Evolutionary conservation across 805 yeast genomes (phyloP).

Genomic region (Starmerella apis): DNA sequence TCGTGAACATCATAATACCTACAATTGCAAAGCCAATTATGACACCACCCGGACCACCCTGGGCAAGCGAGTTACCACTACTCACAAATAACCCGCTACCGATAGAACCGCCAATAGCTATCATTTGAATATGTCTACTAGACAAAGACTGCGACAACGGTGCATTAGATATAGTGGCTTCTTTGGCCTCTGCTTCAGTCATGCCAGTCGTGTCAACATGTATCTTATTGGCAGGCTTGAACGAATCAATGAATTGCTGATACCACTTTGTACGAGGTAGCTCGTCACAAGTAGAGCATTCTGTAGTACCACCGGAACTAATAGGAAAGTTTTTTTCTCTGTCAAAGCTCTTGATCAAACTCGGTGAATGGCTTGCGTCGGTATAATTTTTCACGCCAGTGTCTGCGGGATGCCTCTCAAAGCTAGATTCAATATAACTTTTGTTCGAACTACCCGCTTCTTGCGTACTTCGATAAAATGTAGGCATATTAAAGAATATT

Average conservation of each 20-base stretch:
- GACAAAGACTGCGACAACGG: slow-evolving; percentile 30
- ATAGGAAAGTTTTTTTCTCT: neutral
- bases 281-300: neutral
- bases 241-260: slow-evolving; percentile 15
- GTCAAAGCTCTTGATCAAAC: neutral
- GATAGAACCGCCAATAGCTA: slow-evolving; percentile 70
- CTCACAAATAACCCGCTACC: slow-evolving; percentile 58
- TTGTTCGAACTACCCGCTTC: neutral
- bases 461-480: neutral
- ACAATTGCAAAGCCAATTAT: slow-evolving; percentile 40
- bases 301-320: neutral
- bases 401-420: neutral
- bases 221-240: slow-evolving; percentile 20
- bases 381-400: neutral
- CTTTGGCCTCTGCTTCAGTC: slow-evolving; percentile 21
- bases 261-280: neutral
- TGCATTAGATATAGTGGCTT: slow-evolving; percentile 18
- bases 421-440: neutral
- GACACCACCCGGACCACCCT: slow-evolving; percentile 45
- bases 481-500: neutral
- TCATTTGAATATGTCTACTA: slow-evolving; percentile 36
- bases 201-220: slow-evolving; percentile 24
- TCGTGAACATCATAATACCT: slow-evolving; percentile 49
- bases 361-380: neutral
- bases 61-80: slow-evolving; percentile 38